Evolutionary conservation across 1,139 yeast genomes (phyloP).

Genomic region (Suhomyces bribrorum): DNA sequence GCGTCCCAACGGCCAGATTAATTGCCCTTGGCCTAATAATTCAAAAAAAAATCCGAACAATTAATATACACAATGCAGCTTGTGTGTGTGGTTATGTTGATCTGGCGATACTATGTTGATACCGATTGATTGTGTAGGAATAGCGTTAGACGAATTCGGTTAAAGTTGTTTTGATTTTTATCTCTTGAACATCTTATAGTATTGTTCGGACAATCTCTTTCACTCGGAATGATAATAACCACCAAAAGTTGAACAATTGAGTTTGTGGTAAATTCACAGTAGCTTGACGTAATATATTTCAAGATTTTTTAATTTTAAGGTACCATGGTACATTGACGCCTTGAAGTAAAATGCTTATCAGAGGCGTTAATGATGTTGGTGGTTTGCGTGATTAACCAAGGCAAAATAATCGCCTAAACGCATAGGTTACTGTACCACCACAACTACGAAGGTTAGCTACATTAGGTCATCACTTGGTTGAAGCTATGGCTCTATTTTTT

Average conservation of each 20-base stretch:
- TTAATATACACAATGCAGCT: neutral
- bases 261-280: neutral
- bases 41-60: neutral
- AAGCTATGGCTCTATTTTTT: neutral
- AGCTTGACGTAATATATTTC: neutral
- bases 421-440: no score
- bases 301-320: neutral
- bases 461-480: no score
- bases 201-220: no score
- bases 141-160: conserved; percentile 9
- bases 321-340: neutral
- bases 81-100: neutral
- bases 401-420: neutral
- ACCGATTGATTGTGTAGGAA: neutral
- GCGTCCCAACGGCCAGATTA: conserved; percentile 2
- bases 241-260: neutral
- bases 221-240: conserved; percentile 4
- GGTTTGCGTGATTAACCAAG: neutral
- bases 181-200: no score
- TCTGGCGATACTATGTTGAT: neutral
- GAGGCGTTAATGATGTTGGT: neutral
- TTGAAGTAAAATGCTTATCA: neutral
- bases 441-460: no score
- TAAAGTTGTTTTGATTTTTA: no score
- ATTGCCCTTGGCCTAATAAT: neutral